Percentiles rank a stretch among this genome's conserved stretches.
phyloP scores from a whole-genome alignment of 805 yeast species.

The Monosporozyma unispora region DNA sequence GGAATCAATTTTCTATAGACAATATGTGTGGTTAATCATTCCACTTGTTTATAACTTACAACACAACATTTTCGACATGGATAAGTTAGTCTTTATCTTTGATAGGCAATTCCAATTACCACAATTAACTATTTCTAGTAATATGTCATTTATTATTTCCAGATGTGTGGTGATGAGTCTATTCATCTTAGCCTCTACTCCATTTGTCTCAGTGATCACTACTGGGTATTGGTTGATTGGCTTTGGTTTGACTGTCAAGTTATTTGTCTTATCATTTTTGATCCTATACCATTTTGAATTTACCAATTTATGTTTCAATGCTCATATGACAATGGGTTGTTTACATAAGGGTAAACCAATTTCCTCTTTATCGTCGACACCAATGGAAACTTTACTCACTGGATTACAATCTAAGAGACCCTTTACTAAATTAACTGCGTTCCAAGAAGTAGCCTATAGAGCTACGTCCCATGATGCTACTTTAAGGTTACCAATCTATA shows the following conservation, averaged over 20 bases:
- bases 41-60: conserved; percentile 42
- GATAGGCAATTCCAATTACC: conserved; percentile 34
- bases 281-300: conserved; percentile 42
- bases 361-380: conserved; percentile 45
- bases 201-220: conserved; percentile 29
- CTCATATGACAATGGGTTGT: conserved; percentile 65
- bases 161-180: conserved; percentile 23
- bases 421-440: conserved; percentile 54
- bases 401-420: conserved; percentile 49
- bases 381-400: conserved; percentile 51
- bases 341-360: conserved; percentile 56
- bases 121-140: conserved; percentile 25
- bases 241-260: conserved; percentile 25
- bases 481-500: conserved; percentile 46
- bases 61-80: conserved; percentile 46
- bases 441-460: conserved; percentile 64
- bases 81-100: conserved; percentile 40
- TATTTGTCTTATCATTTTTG: conserved; percentile 31
- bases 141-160: conserved; percentile 29
- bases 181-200: conserved; percentile 15
- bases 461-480: conserved; percentile 42
- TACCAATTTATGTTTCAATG: conserved; percentile 48
- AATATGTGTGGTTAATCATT: conserved; percentile 30
- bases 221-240: conserved; percentile 32
- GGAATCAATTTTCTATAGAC: conserved; percentile 8